phyloP scores from a whole-genome alignment of 1,284 basidiomycete genomes.

The Neonothopanus nambi region DNA sequence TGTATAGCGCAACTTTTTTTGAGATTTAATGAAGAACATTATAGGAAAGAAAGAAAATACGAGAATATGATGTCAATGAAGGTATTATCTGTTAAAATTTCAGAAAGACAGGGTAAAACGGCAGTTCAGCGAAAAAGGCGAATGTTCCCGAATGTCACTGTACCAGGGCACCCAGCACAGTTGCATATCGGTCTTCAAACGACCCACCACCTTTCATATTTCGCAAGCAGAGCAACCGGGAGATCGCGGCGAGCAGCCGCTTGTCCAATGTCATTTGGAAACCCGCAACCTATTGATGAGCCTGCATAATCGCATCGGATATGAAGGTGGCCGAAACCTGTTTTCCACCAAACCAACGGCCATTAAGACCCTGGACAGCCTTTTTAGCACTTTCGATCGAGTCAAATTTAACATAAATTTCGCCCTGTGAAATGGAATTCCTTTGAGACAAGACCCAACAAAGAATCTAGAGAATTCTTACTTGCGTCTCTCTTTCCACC shows the following conservation, averaged over 20 bases:
- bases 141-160: conserved; percentile 4
- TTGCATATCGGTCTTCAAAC: too few species aligned
- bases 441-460: conserved; percentile 10
- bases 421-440: conserved; percentile 67
- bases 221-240: too few species aligned
- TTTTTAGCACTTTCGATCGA: conserved; percentile 77
- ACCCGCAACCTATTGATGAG: conserved; percentile 60
- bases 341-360: conserved; percentile 93
- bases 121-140: conserved; percentile 1
- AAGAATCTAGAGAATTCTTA: conserved; percentile 34
- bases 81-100: too few species aligned
- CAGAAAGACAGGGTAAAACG: too few species aligned
- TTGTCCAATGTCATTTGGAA: too few species aligned
- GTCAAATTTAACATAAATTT: conserved; percentile 95
- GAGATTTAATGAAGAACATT: neutral
- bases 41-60: neutral
- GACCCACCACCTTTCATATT: too few species aligned
- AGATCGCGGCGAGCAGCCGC: too few species aligned
- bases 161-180: conserved; percentile 4
- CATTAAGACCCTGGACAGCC: conserved; percentile 88
- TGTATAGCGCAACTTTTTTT: conserved; percentile 12
- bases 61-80: neutral
- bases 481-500: conserved; percentile 92
- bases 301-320: conserved; percentile 90
- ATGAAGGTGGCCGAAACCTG: conserved; percentile 86